These are phyloP conservation scores for Mercurialis annua DNA, from an alignment of 345 rosid genomes.

Conservation along the genomic window DNA sequence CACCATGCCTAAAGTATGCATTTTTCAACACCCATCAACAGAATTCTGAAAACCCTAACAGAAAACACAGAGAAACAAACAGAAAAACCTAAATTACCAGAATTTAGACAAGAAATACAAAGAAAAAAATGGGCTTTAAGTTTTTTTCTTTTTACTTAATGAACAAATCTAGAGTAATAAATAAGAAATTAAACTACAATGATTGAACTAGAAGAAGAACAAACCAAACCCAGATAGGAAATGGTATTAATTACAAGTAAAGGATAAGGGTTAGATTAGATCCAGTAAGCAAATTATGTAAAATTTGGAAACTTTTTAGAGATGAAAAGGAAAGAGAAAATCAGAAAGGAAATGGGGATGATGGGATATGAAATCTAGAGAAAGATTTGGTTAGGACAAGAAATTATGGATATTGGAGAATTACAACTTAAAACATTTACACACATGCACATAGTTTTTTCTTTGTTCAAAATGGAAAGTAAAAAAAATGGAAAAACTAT, in stretches of 20 bases:
- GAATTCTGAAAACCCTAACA: conserved; percentile 32
- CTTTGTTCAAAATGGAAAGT: too few species aligned
- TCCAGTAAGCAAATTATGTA: not conserved
- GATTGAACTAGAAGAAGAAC: not conserved
- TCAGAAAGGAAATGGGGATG: not conserved
- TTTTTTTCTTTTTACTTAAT: too few species aligned
- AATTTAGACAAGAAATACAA: conserved; percentile 16
- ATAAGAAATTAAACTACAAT: not conserved
- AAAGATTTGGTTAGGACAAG: conserved; percentile 9
- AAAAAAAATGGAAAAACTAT: too few species aligned
- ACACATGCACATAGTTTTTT: too few species aligned
- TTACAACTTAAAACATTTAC: too few species aligned
- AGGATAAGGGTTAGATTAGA: conserved; percentile 18
- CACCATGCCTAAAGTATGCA: not conserved
- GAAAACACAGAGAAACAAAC: not conserved
- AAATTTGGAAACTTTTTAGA: not conserved
- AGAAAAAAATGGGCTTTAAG: conserved; percentile 30
- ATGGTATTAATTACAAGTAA: not conserved
- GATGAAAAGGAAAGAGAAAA: not conserved
- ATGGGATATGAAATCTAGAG: not conserved
- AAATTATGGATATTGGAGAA: not conserved
- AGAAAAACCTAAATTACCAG: conserved; percentile 9
- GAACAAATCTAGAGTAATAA: not conserved
- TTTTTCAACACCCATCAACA: not conserved
- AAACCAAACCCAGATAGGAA: not conserved